Evolutionary conservation across 768 basidiomycete species (phyloP).

Genomic region (Phlegmacium glaucopus): DNA sequence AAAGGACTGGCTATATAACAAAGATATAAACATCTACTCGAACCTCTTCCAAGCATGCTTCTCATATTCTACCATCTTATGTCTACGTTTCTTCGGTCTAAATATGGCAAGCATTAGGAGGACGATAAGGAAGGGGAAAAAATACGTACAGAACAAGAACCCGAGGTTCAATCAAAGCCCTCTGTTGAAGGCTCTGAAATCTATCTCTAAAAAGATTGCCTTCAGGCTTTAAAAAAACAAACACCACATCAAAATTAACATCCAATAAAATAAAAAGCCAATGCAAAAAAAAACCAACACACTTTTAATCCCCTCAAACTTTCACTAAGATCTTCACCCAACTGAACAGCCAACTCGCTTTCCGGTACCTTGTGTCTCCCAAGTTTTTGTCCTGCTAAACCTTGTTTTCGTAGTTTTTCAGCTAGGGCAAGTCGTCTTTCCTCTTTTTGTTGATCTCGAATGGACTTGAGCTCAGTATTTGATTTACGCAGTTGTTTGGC

Average conservation of each 20-base stretch:
- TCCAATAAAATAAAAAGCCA: not conserved
- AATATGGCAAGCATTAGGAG: not conserved
- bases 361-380: constrained; percentile 79
- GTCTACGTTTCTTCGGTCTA: constrained; percentile 52
- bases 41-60: constrained; percentile 81
- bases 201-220: constrained; percentile 91
- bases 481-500: constrained; percentile 49
- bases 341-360: constrained; percentile 74
- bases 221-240: constrained; percentile 78
- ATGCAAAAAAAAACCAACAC: constrained; percentile 16
- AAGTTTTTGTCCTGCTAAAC: constrained; percentile 69
- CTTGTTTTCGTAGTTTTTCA: constrained; percentile 52
- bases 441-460: constrained; percentile 40
- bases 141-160: constrained; percentile 66
- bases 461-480: constrained; percentile 29
- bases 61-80: constrained; percentile 62
- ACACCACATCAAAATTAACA: not conserved
- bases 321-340: constrained; percentile 88
- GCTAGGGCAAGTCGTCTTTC: constrained; percentile 40
- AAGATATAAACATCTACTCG: constrained; percentile 30
- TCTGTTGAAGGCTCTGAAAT: constrained; percentile 83
- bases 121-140: not conserved
- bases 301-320: constrained; percentile 83
- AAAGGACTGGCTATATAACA: not conserved
- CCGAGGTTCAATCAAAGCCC: constrained; percentile 84